A percentile compares a stretch with the other conserved stretches of the same genome.
phyloP scores from a whole-genome alignment of 257 asterid genomes.

The Primulina eburnea region DNA sequence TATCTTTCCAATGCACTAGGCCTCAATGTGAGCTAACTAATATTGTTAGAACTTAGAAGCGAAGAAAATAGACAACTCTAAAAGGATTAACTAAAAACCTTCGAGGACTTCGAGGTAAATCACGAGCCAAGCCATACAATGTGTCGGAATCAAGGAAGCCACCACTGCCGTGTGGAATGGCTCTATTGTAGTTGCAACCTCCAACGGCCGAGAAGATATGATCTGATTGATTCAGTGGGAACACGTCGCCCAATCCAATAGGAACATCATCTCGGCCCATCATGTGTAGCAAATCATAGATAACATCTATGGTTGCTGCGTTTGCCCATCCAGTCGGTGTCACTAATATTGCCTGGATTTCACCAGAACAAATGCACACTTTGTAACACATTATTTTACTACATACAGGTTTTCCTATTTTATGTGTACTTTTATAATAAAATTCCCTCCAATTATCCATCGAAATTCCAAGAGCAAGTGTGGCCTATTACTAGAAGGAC shows the following conservation, averaged over 20 bases:
- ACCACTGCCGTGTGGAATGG: slow-evolving; percentile 77
- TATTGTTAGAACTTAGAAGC: neutral
- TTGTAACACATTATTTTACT: neutral
- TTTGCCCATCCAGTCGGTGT: slow-evolving; percentile 91
- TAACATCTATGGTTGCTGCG: slow-evolving; percentile 75
- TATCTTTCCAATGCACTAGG: neutral
- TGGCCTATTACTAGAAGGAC: neutral
- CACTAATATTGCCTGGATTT: slow-evolving; percentile 59
- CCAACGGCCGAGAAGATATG: slow-evolving; percentile 51
- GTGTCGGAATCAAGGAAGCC: slow-evolving; percentile 88
- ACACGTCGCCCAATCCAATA: slow-evolving; percentile 71
- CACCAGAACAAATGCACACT: slow-evolving; percentile 14
- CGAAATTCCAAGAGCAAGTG: neutral
- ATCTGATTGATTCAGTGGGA: slow-evolving; percentile 60
- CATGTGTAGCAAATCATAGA: slow-evolving; percentile 85
- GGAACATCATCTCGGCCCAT: slow-evolving; percentile 93
- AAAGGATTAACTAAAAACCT: slow-evolving; percentile 37
- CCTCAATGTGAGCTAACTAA: neutral
- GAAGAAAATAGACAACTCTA: neutral
- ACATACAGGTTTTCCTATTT: too few relatives aligned
- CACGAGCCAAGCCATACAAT: slow-evolving; percentile 68
- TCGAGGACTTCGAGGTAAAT: slow-evolving; percentile 79
- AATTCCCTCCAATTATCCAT: neutral
- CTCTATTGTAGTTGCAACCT: slow-evolving; percentile 67
- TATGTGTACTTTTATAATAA: neutral